phyloP scores from a whole-genome alignment of 148 eudicot genomes.

The Amaranthus hypochondriacus region DNA sequence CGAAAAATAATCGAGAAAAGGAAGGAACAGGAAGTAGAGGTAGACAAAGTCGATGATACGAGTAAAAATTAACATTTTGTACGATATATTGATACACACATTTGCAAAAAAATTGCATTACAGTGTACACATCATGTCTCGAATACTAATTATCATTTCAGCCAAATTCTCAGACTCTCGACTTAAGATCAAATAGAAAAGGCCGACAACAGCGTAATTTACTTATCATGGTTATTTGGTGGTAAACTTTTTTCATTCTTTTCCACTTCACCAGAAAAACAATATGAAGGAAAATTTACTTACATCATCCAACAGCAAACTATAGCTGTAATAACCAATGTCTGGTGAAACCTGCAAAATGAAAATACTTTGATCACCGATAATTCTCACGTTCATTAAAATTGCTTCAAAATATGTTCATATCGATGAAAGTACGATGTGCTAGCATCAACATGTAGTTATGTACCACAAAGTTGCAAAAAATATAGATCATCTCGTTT shows the following conservation, averaged over 20 bases:
- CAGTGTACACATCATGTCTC: not conserved
- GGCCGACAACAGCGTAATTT: too few species aligned
- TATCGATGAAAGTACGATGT: too few species aligned
- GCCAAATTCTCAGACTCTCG: too few species aligned
- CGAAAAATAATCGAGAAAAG: not conserved
- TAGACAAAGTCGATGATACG: not conserved
- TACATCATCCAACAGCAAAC: conserved; percentile 99
- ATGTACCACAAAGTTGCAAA: too few species aligned
- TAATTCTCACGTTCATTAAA: not conserved
- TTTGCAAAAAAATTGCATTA: not conserved
- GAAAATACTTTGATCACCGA: not conserved
- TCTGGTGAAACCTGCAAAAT: conserved; percentile 74
- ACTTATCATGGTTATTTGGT: not conserved
- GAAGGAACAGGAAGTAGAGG: not conserved
- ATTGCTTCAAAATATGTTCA: too few species aligned
- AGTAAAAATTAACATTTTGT: not conserved
- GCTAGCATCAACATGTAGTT: too few species aligned
- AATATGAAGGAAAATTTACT: conserved; percentile 29
- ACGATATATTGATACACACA: not conserved
- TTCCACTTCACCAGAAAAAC: not conserved
- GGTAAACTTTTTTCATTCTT: not conserved
- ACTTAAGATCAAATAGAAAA: too few species aligned
- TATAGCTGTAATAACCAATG: conserved; percentile 79
- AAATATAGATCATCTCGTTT: too few species aligned
- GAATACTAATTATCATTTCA: too few species aligned